Evolutionary conservation across 306 rosid genomes (phyloP).

Genomic region (Pterocarpus macrocarpus): DNA sequence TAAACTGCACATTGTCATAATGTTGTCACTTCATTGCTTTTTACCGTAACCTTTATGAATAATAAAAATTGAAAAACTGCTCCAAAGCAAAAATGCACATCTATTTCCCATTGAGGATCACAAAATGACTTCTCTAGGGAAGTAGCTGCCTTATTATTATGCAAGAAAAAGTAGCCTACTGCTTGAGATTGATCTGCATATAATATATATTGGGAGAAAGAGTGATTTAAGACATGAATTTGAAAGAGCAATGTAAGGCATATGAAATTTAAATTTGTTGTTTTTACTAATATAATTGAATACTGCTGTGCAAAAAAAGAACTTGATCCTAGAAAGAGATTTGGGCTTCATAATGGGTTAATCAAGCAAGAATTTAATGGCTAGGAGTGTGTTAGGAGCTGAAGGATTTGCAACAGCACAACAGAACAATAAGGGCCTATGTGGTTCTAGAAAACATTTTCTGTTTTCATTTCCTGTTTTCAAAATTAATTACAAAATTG

Average conservation of each 20-base stretch:
- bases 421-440: neutral
- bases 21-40: neutral
- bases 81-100: neutral
- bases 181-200: neutral
- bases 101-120: neutral
- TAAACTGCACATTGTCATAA: constrained; percentile 7
- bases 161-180: neutral
- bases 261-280: neutral
- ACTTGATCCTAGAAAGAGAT: constrained; percentile 4
- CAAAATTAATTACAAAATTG: too few species aligned
- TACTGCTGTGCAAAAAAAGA: neutral
- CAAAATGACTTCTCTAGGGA: neutral
- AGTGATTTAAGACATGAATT: neutral
- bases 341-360: neutral
- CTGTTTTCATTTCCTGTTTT: too few species aligned
- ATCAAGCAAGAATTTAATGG: constrained; percentile 3
- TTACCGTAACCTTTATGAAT: neutral
- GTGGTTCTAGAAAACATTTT: too few species aligned
- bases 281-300: neutral
- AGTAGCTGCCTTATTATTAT: neutral
- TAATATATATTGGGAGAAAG: neutral
- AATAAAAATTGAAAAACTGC: neutral
- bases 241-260: neutral
- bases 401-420: neutral
- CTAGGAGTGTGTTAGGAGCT: neutral